Evolutionary conservation across 2,329 filamentous ascomycete species (phyloP).

Genomic region (Pseudogymnoascus sp.): DNA sequence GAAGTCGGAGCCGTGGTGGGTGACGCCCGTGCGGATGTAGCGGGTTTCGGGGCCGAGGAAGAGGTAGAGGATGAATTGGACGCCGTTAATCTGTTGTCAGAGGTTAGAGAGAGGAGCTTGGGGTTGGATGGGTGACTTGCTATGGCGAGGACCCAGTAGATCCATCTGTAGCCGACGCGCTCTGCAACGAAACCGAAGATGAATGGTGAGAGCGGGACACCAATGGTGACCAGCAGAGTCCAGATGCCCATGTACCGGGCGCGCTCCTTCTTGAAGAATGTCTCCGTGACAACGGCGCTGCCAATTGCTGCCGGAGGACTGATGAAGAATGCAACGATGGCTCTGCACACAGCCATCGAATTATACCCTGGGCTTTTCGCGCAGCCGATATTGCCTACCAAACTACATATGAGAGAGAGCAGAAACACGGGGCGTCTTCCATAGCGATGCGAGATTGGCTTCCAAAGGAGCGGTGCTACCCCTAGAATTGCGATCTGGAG

Average conservation of each 20-base stretch:
- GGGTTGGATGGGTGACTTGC: slow-evolving; percentile 25
- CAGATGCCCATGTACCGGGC: slow-evolving; percentile 47
- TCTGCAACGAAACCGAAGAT: slow-evolving; percentile 36
- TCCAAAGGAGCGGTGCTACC: slow-evolving; percentile 44
- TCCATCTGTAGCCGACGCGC: slow-evolving; percentile 43
- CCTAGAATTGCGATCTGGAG: slow-evolving; percentile 44
- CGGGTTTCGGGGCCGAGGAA: slow-evolving; percentile 48
- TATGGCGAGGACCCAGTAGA: slow-evolving; percentile 47
- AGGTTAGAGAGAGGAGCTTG: not conserved
- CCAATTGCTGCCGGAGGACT: slow-evolving; percentile 44
- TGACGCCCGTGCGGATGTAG: slow-evolving; percentile 33
- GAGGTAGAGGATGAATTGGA: slow-evolving; percentile 47
- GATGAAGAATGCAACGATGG: slow-evolving; percentile 45
- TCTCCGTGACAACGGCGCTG: slow-evolving; percentile 46
- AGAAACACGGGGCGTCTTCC: slow-evolving; percentile 44
- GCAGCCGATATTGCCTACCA: slow-evolving; percentile 43
- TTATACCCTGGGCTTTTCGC: slow-evolving; percentile 39
- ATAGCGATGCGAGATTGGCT: slow-evolving; percentile 41
- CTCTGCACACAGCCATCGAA: slow-evolving; percentile 39
- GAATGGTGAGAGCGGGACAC: slow-evolving; percentile 19
- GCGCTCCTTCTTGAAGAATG: slow-evolving; percentile 44
- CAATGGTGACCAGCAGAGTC: slow-evolving; percentile 30
- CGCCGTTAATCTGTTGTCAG: slow-evolving; percentile 40
- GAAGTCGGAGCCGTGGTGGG: slow-evolving; percentile 19
- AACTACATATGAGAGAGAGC: slow-evolving; percentile 36